Base-by-base conservation (phyloP, 2,329 filamentous ascomycete genomes). In the Alternaria sp. region DNA sequence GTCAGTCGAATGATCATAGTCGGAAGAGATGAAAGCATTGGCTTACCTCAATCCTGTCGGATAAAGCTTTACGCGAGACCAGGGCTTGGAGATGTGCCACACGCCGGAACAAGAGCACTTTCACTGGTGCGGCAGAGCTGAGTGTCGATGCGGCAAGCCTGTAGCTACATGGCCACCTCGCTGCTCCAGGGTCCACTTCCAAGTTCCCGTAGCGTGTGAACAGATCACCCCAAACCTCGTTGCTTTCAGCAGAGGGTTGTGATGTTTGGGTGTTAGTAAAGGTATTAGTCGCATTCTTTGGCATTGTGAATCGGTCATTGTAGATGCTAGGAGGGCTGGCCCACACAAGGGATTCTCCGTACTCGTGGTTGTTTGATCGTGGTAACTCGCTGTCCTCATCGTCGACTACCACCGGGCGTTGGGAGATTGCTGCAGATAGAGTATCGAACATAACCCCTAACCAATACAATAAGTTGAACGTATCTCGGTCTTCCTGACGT, bases 381-480 rank as follows among this genome's bases (percentile, higher is more conserved):
- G 68, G 64, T 25, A 81, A 71, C 43, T 81, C 78, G 55, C 80
- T 82, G 51, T 83, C 82, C 60, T 82, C 81, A 59, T 83, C 81
- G 2, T 78, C 80, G 5, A 84, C 77, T 0, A 83, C 79, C 0
- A 82, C 68, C 3, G 82, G 80, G 2, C 81, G 80, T 51, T 81
- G 78, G 52, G 84, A 80, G 79, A 88, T 85, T 1, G 85, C 84
- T 0, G 86, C 81, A 0, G 84, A 86, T 9, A 87, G 73, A 0
- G 85, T 87, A 66, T 88, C 86, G 49, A 86, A 85, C 85, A 88
- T 88, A 46, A 87, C 78, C 0, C 83, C 84, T 16, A 88, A 76
- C 86, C 86, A 88, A 67, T 85, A 87, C 3, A 88, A 68, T 11
- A 88, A 74, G 12, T 84, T 80, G 38, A 87, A 78, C 0, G 86